Percentiles rank a stretch among this genome's conserved stretches.
phyloP scores from a whole-genome alignment of 208 protist species.

The Trypanosoma cruzi region DNA sequence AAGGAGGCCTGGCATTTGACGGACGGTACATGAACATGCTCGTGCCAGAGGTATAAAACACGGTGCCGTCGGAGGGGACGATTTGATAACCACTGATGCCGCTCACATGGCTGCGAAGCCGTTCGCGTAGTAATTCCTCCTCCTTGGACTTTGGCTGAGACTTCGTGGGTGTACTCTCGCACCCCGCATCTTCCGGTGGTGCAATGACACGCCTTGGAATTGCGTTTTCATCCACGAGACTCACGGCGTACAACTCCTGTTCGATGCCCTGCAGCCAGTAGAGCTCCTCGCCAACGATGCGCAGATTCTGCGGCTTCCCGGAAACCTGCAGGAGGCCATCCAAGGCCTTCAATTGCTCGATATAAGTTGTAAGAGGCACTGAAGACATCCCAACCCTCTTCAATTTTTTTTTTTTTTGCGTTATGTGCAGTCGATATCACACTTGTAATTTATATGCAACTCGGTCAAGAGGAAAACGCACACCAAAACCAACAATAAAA shows the following conservation, averaged over 20 bases:
- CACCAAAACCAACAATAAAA: too few species aligned
- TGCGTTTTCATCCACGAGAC: slow-evolving; percentile 16
- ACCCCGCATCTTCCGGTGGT: slow-evolving; percentile 1
- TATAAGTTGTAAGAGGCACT: slow-evolving; percentile 38
- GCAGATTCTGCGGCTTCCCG: slow-evolving; percentile 69
- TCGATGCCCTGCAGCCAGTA: slow-evolving; percentile 85
- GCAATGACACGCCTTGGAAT: slow-evolving; percentile 21
- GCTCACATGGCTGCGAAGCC: slow-evolving; percentile 54
- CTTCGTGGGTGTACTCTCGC: slow-evolving; percentile 3
- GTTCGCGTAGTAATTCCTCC: slow-evolving; percentile 85
- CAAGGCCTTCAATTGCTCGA: slow-evolving; percentile 46
- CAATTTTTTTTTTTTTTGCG: background rate
- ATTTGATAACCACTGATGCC: slow-evolving; percentile 70
- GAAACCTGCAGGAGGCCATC: slow-evolving; percentile 28
- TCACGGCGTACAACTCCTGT: slow-evolving; percentile 63
- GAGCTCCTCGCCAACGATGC: slow-evolving; percentile 47
- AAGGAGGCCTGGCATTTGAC: slow-evolving; percentile 32
- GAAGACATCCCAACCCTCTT: slow-evolving; percentile 3
- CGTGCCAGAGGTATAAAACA: slow-evolving; percentile 67
- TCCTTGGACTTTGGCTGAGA: slow-evolving; percentile 43
- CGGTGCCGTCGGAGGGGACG: slow-evolving; percentile 46
- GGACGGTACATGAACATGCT: slow-evolving; percentile 71
- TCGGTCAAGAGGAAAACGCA: too few species aligned
- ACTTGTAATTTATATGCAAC: background rate
- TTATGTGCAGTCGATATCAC: background rate